Conservation (phyloP, 2,329 filamentous ascomycete genomes). For the Dactylonectria macrodidyma region DNA sequence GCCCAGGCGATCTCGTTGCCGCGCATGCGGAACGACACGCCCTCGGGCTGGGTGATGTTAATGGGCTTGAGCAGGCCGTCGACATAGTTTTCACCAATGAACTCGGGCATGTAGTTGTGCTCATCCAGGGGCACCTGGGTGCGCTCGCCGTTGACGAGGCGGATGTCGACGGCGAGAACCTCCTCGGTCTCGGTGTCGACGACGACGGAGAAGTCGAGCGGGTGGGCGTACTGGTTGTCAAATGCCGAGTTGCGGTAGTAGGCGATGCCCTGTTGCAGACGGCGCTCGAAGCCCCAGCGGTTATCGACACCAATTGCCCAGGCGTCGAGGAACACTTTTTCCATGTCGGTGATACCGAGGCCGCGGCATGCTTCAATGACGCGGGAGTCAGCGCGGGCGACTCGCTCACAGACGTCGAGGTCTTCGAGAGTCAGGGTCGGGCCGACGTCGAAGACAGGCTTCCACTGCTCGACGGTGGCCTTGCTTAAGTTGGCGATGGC, state of each 20-base stretch:
- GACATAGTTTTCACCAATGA: conserved; percentile 53
- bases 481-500: conserved; percentile 65
- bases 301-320: conserved; percentile 90
- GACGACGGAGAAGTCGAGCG: conserved; percentile 64
- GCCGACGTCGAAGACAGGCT: conserved; percentile 62
- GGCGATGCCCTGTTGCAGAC: conserved; percentile 86
- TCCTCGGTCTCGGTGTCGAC: conserved; percentile 64
- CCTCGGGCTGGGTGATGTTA: conserved; percentile 58
- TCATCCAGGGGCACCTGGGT: conserved; percentile 60
- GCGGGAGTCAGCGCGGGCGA: conserved; percentile 77
- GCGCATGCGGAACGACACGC: conserved; percentile 62
- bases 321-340: conserved; percentile 87
- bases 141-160: conserved; percentile 61
- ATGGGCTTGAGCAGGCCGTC: conserved; percentile 55
- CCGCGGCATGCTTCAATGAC: conserved; percentile 85
- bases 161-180: conserved; percentile 61
- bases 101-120: conserved; percentile 56
- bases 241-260: conserved; percentile 83
- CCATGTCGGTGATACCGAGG: conserved; percentile 84
- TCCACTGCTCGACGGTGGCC: conserved; percentile 59
- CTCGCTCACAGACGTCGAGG: conserved; percentile 79
- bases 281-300: conserved; percentile 79
- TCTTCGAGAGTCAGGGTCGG: conserved; percentile 83
- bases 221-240: conserved; percentile 75
- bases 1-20: conserved; percentile 70